Base-by-base conservation (phyloP, 176 grass and related monocot genomes). In the Juncus inflexus region DNA sequence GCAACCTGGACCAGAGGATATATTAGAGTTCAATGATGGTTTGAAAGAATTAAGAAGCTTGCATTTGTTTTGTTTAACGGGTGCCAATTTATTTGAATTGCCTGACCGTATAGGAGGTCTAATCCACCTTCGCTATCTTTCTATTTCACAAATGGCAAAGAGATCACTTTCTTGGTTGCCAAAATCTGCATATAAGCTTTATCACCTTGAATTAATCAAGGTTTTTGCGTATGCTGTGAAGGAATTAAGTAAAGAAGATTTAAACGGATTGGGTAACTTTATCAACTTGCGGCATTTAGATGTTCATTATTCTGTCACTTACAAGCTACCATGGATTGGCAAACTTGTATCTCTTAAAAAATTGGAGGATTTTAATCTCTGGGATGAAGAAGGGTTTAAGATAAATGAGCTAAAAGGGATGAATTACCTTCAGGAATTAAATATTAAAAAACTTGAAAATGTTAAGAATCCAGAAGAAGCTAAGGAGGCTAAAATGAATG, bases 101-200 rank as follows among this genome's bases (percentile, higher is more conserved):
- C 58, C 66, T 12, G 52, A 60, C 63, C 58, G 37, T 15, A 53
- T 77, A 51, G 58, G 51, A 52, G 61, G 58, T 7, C 51, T 82
- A 57, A 66, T 37, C 41, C 79, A 82, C 65, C 66, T 82, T 40
- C 73, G 74, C 0, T 77, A 77, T 53, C 9, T 82, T 50, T 41
- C 12, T 49, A 38, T 58, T 64, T 2, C 0, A 12, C 42, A 6
- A 53, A 58, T 47, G 40, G 6, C 42, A 7, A n/a, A 50, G 55
- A 62, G 42, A 35, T 9, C n/a, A 36, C 4, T 66, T 3, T 9
- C 19, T 15, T 67, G 45, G 64, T 67, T 49, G 12, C 42, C 64
- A 0, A 67, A 37, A 67, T 49, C 15, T 35, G 13, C 52, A 12
- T 50, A 12, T 51, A 49, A 56, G 12, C 50, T 79, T 12, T 57